Percentiles rank a stretch among this genome's conserved stretches.
Evolutionary conservation across 371 early-diverging fungal species (phyloP).

Genomic region (Lichtheimia corymbifera): DNA sequence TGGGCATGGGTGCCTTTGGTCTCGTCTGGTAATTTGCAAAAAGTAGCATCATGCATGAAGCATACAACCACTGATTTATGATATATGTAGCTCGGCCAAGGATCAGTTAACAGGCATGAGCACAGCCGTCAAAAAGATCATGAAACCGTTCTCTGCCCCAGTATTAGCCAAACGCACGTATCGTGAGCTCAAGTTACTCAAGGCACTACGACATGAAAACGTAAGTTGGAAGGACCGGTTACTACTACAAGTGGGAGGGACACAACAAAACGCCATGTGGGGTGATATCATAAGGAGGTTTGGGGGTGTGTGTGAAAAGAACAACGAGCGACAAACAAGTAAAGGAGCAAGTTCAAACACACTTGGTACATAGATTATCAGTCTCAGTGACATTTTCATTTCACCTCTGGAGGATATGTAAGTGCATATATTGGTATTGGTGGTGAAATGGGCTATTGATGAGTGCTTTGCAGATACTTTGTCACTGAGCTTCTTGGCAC

Average conservation of each 20-base stretch:
- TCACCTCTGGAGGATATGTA: conserved; percentile 90
- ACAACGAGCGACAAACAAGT: too few relatives aligned
- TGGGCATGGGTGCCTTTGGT: conserved; percentile 97
- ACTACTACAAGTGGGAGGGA: not conserved
- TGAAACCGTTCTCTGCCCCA: conserved; percentile 89
- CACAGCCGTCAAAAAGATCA: conserved; percentile 95
- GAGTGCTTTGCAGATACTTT: conserved; percentile 69
- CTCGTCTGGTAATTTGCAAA: conserved; percentile 81
- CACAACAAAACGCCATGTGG: too few relatives aligned
- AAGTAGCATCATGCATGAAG: not conserved
- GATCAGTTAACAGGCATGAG: conserved; percentile 79
- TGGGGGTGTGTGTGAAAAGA: too few relatives aligned
- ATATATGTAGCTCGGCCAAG: conserved; percentile 74
- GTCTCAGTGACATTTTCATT: conserved; percentile 87
- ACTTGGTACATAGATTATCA: conserved; percentile 62
- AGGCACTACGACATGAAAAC: conserved; percentile 87
- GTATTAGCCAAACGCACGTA: conserved; percentile 92
- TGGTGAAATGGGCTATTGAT: too few relatives aligned
- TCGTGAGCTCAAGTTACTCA: conserved; percentile 90
- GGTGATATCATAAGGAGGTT: too few relatives aligned
- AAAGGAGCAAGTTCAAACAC: too few relatives aligned
- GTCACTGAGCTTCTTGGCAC: conserved; percentile 94
- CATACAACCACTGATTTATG: not conserved
- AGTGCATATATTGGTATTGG: conserved; percentile 19
- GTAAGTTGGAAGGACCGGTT: conserved; percentile 31